Conservation (phyloP, 257 asterid species). For the Salvia splendens region DNA sequence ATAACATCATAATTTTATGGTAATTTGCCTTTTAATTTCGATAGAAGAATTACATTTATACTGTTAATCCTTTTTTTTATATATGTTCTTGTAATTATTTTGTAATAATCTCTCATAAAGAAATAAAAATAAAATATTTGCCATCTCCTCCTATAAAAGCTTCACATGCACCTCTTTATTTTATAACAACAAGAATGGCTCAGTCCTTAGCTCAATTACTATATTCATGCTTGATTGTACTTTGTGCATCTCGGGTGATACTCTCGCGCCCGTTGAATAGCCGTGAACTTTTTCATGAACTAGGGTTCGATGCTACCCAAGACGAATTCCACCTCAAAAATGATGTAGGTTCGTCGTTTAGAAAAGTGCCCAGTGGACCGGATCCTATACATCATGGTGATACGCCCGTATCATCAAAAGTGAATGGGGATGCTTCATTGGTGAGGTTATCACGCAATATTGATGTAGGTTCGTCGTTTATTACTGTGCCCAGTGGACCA, state of each 20-base stretch:
- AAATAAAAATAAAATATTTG: too few species aligned
- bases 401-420: background rate
- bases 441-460: background rate
- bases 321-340: background rate
- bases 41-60: too few species aligned
- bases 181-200: conserved; percentile 1
- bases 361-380: background rate
- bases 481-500: background rate
- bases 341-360: conserved; percentile 3
- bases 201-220: background rate
- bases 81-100: too few species aligned
- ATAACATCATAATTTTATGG: too few species aligned
- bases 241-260: background rate
- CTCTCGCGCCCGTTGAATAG: background rate
- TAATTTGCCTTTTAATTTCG: too few species aligned
- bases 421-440: background rate
- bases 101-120: too few species aligned
- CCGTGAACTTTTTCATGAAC: background rate
- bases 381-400: background rate
- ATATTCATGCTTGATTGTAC: background rate
- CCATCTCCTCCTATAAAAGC: too few species aligned
- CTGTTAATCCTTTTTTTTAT: too few species aligned
- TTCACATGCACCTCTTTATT: background rate
- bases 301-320: background rate
- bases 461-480: background rate